Percentiles rank a stretch among this genome's conserved stretches.
Evolutionary conservation across 139 green algal genomes (phyloP).

Genomic region (Asterochloris sp.): DNA sequence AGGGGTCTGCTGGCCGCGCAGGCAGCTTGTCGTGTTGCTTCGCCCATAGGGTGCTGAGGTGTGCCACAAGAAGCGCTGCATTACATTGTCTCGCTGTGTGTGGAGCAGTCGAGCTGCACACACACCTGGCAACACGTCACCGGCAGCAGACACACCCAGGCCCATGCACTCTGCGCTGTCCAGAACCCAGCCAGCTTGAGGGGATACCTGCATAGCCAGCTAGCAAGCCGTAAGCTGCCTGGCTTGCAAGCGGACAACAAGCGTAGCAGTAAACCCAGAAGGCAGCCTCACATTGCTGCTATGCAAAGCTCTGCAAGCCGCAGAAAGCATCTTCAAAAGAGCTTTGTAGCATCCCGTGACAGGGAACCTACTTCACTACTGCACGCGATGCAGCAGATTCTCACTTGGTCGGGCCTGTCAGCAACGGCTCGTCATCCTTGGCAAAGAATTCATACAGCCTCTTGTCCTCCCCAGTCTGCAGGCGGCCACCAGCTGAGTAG

Average conservation of each 20-base stretch:
- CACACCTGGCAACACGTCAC: constrained; percentile 17
- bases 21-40: too few species aligned
- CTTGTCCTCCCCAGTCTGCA: constrained; percentile 14
- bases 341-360: too few species aligned
- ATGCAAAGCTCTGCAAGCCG: background rate
- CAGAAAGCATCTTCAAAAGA: background rate
- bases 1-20: too few species aligned
- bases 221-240: background rate
- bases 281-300: background rate
- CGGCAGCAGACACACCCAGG: constrained; percentile 31
- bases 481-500: too few species aligned
- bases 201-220: constrained; percentile 13
- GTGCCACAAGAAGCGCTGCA: too few species aligned
- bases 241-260: background rate
- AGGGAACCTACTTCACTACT: background rate
- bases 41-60: too few species aligned
- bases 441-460: constrained; percentile 31
- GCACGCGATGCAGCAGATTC: background rate
- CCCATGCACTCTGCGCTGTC: constrained; percentile 33
- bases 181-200: constrained; percentile 34
- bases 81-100: too few species aligned
- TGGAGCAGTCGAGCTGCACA: too few species aligned
- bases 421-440: constrained; percentile 21
- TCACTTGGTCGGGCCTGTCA: constrained; percentile 27
- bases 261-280: background rate